Evolutionary conservation across 768 basidiomycete species (phyloP), one percentile per base, ranked within the genome.

Genomic region (Aureoboletus auriporus): DNA sequence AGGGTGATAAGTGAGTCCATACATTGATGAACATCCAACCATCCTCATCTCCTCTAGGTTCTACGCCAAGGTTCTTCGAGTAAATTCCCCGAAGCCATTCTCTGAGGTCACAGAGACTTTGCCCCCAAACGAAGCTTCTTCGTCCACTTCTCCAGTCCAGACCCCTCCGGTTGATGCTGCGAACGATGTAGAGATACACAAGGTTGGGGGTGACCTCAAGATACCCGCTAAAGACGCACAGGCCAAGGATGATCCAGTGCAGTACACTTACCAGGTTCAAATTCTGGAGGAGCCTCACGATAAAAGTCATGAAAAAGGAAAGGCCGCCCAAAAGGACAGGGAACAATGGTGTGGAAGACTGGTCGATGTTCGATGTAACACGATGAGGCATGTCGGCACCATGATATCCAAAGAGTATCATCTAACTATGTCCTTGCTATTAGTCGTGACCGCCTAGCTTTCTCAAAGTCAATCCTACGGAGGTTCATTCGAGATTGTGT

Each of bases 401-500:
- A 31, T 45, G 36, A 23, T 13, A 16, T 39, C 39, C 42, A 35
- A 41, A 45, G 29, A 40, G 31, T 42, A 31, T 33, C 31, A 39
- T 28, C 49, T 51, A 29, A 39, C 50, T 33, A 12, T 36, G 34
- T 29, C 43, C 27, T 39, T 49, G 46, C 16, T 46, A 16, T 33
- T 50, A 97, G 94, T 61, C 93, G 96, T 51, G 96, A 99, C 66
- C 89, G 94, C 44, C 76, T 95, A 16, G 84, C 92, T 16, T 98
- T 98, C 70, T 95, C 93, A 27, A 97, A 98, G 68, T 93, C 93
- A 14, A 95, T 98, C 58, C 80, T 99, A 27, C 90, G 93, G 55
- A 86, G 93, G 13, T 97, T 95, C 69, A 89, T 99, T 49, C 85
- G 91, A 53, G 96, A 98, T 62, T 95, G 93, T 59, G 88, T 99